Conservation (phyloP, 768 basidiomycete species). For the Boletus tomentosulus region DNA sequence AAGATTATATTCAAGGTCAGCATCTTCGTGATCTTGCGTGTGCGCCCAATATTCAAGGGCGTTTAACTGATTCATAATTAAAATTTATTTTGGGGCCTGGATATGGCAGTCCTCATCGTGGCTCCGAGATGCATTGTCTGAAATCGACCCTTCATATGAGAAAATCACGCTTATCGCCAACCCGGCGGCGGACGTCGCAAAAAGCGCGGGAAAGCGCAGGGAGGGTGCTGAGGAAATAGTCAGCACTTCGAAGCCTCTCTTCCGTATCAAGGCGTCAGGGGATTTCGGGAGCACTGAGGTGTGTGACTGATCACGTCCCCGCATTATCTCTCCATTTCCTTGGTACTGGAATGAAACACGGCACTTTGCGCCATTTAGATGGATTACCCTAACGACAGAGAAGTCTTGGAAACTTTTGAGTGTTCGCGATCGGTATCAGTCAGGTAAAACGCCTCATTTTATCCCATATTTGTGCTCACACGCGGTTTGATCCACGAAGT, state of each 20-base stretch:
- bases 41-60: background rate
- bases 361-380: conserved; percentile 47
- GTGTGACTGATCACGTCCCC: conserved; percentile 4
- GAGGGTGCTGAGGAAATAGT: background rate
- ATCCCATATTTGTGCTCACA: background rate
- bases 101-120: conserved; percentile 67
- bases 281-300: conserved; percentile 87
- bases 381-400: conserved; percentile 92
- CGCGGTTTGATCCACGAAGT: conserved; percentile 37
- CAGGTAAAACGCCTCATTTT: conserved; percentile 45
- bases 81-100: background rate
- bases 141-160: conserved; percentile 85
- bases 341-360: background rate
- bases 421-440: conserved; percentile 64
- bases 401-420: conserved; percentile 88
- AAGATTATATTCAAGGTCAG: conserved; percentile 83
- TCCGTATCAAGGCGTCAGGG: conserved; percentile 78
- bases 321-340: background rate
- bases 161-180: conserved; percentile 81
- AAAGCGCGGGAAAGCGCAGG: conserved; percentile 11
- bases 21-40: background rate
- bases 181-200: conserved; percentile 41
- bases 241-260: conserved; percentile 46
- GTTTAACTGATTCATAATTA: background rate
- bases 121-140: conserved; percentile 89